A percentile compares a stretch with the other conserved stretches of the same genome.
These are phyloP conservation scores for Erodium texanum DNA, from an alignment of 441 rosid species.

Conservation along the genomic window DNA sequence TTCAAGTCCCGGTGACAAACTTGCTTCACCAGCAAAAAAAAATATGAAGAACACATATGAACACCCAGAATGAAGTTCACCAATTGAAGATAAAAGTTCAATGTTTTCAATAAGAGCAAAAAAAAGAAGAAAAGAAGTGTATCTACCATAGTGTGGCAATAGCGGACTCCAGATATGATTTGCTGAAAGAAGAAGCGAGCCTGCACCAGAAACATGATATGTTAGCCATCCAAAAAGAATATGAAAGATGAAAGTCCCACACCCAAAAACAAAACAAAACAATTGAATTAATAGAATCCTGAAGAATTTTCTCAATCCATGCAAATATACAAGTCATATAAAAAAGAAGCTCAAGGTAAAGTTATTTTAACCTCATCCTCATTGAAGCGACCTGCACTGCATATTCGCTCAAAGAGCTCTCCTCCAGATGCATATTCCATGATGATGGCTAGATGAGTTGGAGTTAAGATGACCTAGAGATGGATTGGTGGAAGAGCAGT, in stretches of 20 bases:
- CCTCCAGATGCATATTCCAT: slow-evolving; percentile 75
- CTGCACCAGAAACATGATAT: slow-evolving; percentile 24
- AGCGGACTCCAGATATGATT: slow-evolving; percentile 65
- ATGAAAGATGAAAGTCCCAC: too few relatives aligned
- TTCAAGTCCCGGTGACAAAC: slow-evolving; percentile 64
- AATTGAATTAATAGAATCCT: neutral
- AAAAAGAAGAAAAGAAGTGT: neutral
- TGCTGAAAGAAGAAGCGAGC: slow-evolving; percentile 69
- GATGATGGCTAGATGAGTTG: slow-evolving; percentile 60
- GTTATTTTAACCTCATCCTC: slow-evolving; percentile 43
- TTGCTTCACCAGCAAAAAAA: slow-evolving; percentile 35
- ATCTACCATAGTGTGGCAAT: slow-evolving; percentile 57
- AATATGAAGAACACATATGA: slow-evolving; percentile 19
- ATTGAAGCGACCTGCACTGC: slow-evolving; percentile 44
- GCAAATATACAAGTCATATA: neutral
- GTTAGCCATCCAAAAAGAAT: too few relatives aligned
- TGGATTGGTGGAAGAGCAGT: neutral
- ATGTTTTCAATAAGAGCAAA: neutral
- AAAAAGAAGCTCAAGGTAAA: neutral
- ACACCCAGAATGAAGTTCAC: neutral
- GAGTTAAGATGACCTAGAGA: slow-evolving; percentile 48
- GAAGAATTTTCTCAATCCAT: neutral
- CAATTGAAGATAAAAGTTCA: slow-evolving; percentile 5
- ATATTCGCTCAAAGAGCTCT: slow-evolving; percentile 48
- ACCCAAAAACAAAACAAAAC: slow-evolving; percentile 2